phyloP scores from a whole-genome alignment of 192 early-diverging fungal genomes.

The Haplosporangium gracile region DNA sequence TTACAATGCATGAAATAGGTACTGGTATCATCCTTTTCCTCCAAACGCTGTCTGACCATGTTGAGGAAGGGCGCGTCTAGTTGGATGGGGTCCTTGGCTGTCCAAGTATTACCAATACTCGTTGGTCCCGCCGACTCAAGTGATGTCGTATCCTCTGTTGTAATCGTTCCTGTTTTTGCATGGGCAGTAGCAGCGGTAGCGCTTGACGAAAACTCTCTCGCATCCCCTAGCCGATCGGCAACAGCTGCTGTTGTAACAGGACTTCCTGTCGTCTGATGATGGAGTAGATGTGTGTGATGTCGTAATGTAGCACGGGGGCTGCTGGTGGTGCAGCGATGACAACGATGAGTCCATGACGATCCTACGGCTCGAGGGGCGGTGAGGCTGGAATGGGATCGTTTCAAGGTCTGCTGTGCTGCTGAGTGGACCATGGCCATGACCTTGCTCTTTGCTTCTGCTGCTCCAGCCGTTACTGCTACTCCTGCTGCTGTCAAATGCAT shows the following conservation, averaged over 20 bases:
- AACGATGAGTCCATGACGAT: background rate
- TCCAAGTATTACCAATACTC: background rate
- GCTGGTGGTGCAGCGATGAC: background rate
- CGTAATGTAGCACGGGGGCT: background rate
- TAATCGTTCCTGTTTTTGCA: background rate
- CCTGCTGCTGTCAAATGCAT: background rate
- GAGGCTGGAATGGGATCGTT: background rate
- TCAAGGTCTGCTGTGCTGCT: background rate
- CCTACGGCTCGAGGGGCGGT: background rate
- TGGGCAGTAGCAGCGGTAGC: background rate
- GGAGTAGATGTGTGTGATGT: background rate
- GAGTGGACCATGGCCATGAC: background rate
- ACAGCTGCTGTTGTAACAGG: background rate
- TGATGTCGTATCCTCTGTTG: background rate
- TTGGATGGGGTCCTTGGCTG: conserved; percentile 5
- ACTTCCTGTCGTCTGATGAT: background rate
- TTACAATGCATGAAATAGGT: conserved; percentile 39
- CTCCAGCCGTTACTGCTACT: background rate
- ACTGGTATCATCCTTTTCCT: conserved; percentile 28
- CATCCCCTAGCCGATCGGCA: background rate
- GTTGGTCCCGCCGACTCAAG: background rate
- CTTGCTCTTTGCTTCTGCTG: background rate
- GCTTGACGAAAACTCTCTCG: background rate
- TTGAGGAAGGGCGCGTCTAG: conserved; percentile 34
- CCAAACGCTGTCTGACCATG: conserved; percentile 20